A percentile compares a stretch with the other conserved stretches of the same genome.
phyloP scores from a whole-genome alignment of 2,329 filamentous ascomycete species.

The Thermothelomyces thermophilus region DNA sequence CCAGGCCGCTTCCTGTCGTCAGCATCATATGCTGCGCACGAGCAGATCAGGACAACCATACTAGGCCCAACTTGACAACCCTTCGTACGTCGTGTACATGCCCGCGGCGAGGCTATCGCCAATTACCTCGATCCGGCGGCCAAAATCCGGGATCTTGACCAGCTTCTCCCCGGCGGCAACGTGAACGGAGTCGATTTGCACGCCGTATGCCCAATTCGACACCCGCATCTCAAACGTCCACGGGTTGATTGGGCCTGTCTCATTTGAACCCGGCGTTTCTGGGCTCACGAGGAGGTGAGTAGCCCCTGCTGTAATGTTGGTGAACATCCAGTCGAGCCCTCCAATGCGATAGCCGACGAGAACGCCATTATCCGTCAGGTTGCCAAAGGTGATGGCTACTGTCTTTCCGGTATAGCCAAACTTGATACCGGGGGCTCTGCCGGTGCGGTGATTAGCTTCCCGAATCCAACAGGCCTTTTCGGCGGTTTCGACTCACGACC shows the following conservation, averaged over 20 bases:
- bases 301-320: conserved; percentile 49
- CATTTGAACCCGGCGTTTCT: conserved; percentile 38
- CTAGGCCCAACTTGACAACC: conserved; percentile 50
- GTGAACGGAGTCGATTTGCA: conserved; percentile 50
- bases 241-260: conserved; percentile 37
- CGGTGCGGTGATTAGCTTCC: not conserved
- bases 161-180: conserved; percentile 39
- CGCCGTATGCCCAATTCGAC: conserved; percentile 54
- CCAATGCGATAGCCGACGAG: conserved; percentile 53
- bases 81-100: conserved; percentile 53
- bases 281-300: conserved; percentile 50
- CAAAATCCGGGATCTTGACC: conserved; percentile 35
- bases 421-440: conserved; percentile 46
- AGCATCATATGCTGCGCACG: not conserved
- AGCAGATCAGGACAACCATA: conserved; percentile 10
- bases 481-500: conserved; percentile 40
- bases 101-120: conserved; percentile 46
- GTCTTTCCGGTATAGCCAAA: conserved; percentile 49
- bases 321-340: conserved; percentile 54
- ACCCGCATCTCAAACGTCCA: conserved; percentile 52
- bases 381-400: conserved; percentile 49
- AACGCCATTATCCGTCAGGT: conserved; percentile 41
- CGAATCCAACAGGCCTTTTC: not conserved
- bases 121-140: conserved; percentile 38
- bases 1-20: conserved; percentile 34